Evolutionary conservation across 371 early-diverging fungal species (phyloP), one percentile per base, ranked within the genome.

Genomic region (Fennellomyces sp.): DNA sequence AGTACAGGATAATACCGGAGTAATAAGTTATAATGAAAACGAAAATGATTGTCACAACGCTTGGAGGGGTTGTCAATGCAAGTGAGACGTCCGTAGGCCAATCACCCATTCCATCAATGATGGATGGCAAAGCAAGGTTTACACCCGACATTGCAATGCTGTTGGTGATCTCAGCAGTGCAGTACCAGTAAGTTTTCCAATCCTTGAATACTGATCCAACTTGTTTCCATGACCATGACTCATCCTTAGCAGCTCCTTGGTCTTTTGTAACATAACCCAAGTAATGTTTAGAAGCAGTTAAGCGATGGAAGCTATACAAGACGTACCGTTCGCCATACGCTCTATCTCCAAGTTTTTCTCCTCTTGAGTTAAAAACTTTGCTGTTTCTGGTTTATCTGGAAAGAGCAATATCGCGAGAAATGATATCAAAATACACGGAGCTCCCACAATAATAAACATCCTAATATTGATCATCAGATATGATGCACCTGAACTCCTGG

Each of bases 301-400:
- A n/a, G n/a, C n/a, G n/a, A n/a, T n/a, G n/a, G n/a, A n/a, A n/a
- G n/a, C n/a, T n/a, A n/a, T n/a, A n/a, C n/a, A n/a, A n/a, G n/a
- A n/a, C n/a, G n/a, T 69, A 66, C 71, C 71, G 19, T 39, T 45
- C 15, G 61, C 65, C 5, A 88, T 61, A 36, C 88, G 70, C 31
- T 61, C 35, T 1, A 65, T 60, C 0, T 78, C 80, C n/a, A 81
- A 52, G 2, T 67, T 66, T 15, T 72, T 56, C 60, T 90, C 88
- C 56, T 76, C 70, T 0, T 71, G 53, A 8, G 75, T 83, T 28
- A 90, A 64, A 62, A 81, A 88, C 27, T 54, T 64, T 1, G 86
- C 78, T 0, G 72, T 80, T 26, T 78, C 77, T 0, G 88, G 87
- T 10, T 63, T 74, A 52, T 83, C 72, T 2, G 91, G 86, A 7